These are phyloP conservation scores for Fusarium illudens DNA, from an alignment of 2,329 filamentous ascomycete genomes.

Conservation along the genomic window DNA sequence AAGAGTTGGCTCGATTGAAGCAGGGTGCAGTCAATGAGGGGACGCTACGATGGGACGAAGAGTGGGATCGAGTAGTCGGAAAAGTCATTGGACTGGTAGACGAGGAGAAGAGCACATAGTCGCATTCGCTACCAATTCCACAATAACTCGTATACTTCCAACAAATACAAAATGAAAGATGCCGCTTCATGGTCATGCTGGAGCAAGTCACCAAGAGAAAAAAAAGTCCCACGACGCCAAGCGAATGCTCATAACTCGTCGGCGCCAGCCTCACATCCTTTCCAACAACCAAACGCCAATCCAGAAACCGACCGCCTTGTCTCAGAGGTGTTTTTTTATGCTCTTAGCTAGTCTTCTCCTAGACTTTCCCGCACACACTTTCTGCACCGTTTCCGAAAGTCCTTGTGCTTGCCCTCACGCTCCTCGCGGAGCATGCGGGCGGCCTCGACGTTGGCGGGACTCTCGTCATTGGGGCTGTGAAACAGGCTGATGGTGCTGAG, in stretches of 20 bases:
- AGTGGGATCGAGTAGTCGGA: conserved; percentile 88
- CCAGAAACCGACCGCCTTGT: conserved; percentile 1
- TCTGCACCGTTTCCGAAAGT: conserved; percentile 82
- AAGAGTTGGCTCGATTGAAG: conserved; percentile 68
- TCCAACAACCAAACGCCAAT: conserved; percentile 21
- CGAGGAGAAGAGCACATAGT: conserved; percentile 24
- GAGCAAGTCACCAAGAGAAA: conserved; percentile 11
- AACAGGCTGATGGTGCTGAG: conserved; percentile 93
- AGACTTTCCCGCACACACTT: conserved; percentile 83
- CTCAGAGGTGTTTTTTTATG: not conserved
- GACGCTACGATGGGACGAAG: conserved; percentile 83
- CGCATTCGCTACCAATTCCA: not conserved
- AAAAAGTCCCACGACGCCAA: conserved; percentile 33
- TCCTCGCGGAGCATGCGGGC: conserved; percentile 89
- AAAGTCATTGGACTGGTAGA: conserved; percentile 66
- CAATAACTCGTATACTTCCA: not conserved
- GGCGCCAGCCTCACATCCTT: conserved; percentile 11
- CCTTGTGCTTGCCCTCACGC: conserved; percentile 64
- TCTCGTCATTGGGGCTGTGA: conserved; percentile 92
- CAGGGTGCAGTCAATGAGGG: conserved; percentile 79
- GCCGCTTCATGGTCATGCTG: not conserved
- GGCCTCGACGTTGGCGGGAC: conserved; percentile 93
- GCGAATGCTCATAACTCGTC: conserved; percentile 25
- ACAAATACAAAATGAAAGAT: not conserved
- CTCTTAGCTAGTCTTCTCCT: conserved; percentile 67